These are phyloP conservation scores for Hydrangea macrophylla DNA, from an alignment of 148 eudicot species.

Conservation along the genomic window DNA sequence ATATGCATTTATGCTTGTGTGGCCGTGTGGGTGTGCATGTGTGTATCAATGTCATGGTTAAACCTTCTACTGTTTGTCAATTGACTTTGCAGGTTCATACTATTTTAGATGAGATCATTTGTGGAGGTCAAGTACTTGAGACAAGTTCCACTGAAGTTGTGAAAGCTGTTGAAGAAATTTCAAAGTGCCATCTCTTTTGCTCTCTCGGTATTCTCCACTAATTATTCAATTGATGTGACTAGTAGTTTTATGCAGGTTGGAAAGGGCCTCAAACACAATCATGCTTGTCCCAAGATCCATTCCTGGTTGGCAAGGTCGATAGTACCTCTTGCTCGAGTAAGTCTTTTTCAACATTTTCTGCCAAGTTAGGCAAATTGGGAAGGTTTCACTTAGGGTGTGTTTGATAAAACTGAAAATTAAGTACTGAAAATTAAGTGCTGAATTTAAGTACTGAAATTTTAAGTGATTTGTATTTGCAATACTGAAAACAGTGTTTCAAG, in stretches of 20 bases:
- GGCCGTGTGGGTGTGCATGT: neutral
- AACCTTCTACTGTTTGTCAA: neutral
- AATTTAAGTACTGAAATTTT: no score
- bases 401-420: no score
- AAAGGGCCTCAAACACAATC: conserved; percentile 30
- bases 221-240: no score
- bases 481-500: no score
- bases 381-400: no score
- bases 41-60: neutral
- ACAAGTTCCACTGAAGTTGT: conserved; percentile 77
- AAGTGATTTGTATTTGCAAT: no score
- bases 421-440: no score
- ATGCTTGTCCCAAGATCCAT: conserved; percentile 36
- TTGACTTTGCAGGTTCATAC: conserved; percentile 61
- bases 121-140: conserved; percentile 95
- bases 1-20: no score
- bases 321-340: conserved; percentile 16
- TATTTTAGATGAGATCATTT: conserved; percentile 77
- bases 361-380: no score
- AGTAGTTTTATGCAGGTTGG: conserved; percentile 47
- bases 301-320: conserved; percentile 45
- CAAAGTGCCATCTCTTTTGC: conserved; percentile 37
- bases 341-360: no score
- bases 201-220: conserved; percentile 16
- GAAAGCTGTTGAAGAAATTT: conserved; percentile 71